phyloP scores from a whole-genome alignment of 495 filamentous ascomycete species.

The Massariosphaeria phaeospora region DNA sequence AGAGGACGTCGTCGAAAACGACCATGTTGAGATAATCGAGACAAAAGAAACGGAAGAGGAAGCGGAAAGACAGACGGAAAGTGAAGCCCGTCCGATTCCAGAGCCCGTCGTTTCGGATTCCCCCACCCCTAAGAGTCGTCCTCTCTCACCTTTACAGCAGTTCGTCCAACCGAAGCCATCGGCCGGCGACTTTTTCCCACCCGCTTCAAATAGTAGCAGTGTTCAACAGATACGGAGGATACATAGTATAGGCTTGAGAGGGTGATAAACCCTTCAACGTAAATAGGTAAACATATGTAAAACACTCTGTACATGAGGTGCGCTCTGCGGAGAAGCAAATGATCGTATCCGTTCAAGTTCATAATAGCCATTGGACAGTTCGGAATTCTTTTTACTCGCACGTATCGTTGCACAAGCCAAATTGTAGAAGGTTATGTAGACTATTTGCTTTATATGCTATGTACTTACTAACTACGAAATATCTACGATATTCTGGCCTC shows the following conservation, averaged over 20 bases:
- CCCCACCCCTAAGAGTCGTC: background rate
- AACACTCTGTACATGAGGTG: too few species aligned
- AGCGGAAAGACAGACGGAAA: background rate
- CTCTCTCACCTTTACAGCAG: background rate
- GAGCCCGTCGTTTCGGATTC: background rate
- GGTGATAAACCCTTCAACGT: background rate
- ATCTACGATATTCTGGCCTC: too few species aligned
- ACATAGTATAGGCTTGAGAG: slow-evolving; percentile 4
- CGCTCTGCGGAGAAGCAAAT: too few species aligned
- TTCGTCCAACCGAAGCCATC: background rate
- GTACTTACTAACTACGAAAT: too few species aligned
- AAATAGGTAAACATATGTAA: too few species aligned
- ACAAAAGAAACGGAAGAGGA: background rate
- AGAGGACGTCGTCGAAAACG: slow-evolving; percentile 2
- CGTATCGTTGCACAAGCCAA: too few species aligned
- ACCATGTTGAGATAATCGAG: too few species aligned
- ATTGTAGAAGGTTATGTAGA: too few species aligned
- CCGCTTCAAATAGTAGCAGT: background rate
- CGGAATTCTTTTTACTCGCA: too few species aligned
- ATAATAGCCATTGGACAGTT: too few species aligned
- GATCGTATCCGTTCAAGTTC: too few species aligned
- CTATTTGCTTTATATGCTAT: too few species aligned
- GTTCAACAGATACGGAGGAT: slow-evolving; percentile 6
- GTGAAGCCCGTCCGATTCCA: background rate
- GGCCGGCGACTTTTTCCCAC: slow-evolving; percentile 1